These are phyloP conservation scores for Fomitiporia mediterranea DNA, from an alignment of 1,284 basidiomycete genomes.

Conservation along the genomic window DNA sequence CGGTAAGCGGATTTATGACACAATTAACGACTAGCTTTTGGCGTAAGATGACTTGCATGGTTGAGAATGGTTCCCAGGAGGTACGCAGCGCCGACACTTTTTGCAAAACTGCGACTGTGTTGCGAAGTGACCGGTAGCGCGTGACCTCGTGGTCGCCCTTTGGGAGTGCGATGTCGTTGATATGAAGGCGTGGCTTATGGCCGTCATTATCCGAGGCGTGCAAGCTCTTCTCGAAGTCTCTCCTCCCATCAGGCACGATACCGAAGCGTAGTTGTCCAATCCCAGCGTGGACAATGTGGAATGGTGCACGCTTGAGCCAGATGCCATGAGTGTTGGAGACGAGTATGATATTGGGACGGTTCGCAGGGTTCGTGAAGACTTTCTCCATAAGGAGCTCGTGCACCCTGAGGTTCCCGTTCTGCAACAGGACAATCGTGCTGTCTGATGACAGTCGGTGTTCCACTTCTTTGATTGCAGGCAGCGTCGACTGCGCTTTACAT, in stretches of 20 bases:
- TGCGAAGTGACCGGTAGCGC: conserved; percentile 56
- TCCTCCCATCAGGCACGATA: conserved; percentile 67
- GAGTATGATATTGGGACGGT: conserved; percentile 83
- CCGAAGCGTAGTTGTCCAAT: conserved; percentile 74
- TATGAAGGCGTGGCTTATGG: conserved; percentile 37
- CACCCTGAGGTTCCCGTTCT: conserved; percentile 86
- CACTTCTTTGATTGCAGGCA: conserved; percentile 56
- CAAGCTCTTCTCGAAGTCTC: conserved; percentile 54
- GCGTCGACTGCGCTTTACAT: conserved; percentile 71
- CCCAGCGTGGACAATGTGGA: conserved; percentile 70
- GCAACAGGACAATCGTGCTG: conserved; percentile 85
- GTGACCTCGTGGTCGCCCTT: conserved; percentile 26
- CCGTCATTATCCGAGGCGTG: conserved; percentile 32
- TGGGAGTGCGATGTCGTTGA: conserved; percentile 53
- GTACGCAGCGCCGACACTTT: conserved; percentile 54
- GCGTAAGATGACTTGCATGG: conserved; percentile 69
- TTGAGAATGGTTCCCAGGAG: conserved; percentile 64
- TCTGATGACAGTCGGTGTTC: conserved; percentile 58
- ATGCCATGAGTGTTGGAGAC: conserved; percentile 82
- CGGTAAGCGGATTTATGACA: conserved; percentile 86
- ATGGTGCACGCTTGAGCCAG: conserved; percentile 42
- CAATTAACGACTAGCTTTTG: conserved; percentile 85
- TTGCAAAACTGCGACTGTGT: conserved; percentile 65
- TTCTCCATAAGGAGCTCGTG: conserved; percentile 72
- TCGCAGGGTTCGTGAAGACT: conserved; percentile 68